Conservation (phyloP, 495 filamentous ascomycete genomes). For the Daldinia vernicosa region DNA sequence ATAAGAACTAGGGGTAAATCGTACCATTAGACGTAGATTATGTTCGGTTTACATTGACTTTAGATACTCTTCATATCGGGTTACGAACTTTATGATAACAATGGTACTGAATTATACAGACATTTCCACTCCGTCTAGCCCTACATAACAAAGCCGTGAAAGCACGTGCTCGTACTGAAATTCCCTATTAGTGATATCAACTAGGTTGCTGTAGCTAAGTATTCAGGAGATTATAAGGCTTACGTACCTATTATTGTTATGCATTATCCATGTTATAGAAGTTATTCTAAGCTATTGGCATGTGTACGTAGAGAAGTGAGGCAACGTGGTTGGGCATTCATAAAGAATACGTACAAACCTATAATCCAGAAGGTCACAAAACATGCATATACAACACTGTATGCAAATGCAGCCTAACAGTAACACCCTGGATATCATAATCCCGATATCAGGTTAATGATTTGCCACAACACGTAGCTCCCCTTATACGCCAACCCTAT, state of each 20-base stretch:
- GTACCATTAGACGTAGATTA: not conserved
- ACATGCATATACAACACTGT: not conserved
- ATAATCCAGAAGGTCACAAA: not conserved
- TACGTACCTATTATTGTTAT: not conserved
- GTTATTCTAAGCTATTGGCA: not conserved
- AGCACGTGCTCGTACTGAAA: not conserved
- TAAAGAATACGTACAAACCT: not conserved
- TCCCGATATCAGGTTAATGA: not conserved
- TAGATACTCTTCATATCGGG: not conserved
- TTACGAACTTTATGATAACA: not conserved
- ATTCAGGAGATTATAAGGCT: not conserved
- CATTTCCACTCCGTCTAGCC: not conserved
- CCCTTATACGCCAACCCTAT: not conserved
- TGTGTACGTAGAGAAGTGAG: not conserved
- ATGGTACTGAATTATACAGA: not conserved
- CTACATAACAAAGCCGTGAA: not conserved
- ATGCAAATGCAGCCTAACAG: not conserved
- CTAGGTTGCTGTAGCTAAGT: not conserved
- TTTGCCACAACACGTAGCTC: slow-evolving; percentile 3
- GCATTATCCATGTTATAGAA: not conserved
- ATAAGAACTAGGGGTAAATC: not conserved
- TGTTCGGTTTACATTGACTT: not conserved
- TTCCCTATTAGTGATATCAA: not conserved
- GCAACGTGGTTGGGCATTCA: not conserved
- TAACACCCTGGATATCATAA: not conserved